phyloP scores from a whole-genome alignment of 768 basidiomycete genomes.

The Russula virescens region DNA sequence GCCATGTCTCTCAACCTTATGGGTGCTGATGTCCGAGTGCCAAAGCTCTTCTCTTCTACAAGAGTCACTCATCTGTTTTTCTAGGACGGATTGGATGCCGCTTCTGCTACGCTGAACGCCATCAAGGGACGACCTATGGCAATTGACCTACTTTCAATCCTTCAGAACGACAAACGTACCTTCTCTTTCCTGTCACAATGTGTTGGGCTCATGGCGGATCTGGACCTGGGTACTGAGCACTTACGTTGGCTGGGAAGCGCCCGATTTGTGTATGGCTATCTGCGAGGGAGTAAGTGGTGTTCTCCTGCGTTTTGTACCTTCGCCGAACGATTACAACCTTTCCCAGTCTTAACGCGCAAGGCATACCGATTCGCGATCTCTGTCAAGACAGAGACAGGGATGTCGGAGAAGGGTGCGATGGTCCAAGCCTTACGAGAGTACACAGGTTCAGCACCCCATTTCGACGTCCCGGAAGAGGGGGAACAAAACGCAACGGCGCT shows the following conservation, averaged over 20 bases:
- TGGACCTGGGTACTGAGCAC: constrained; percentile 79
- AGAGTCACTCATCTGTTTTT: background rate
- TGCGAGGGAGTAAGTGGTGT: constrained; percentile 55
- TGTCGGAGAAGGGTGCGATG: constrained; percentile 70
- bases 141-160: constrained; percentile 73
- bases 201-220: constrained; percentile 77
- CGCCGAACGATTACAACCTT: background rate
- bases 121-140: constrained; percentile 78
- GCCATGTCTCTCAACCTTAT: constrained; percentile 68
- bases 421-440: constrained; percentile 41
- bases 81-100: constrained; percentile 69
- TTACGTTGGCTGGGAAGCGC: constrained; percentile 82
- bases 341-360: constrained; percentile 52
- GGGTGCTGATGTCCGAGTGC: constrained; percentile 49
- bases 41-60: background rate
- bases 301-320: background rate
- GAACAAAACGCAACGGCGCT: constrained; percentile 28
- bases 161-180: constrained; percentile 53
- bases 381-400: constrained; percentile 62
- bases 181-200: constrained; percentile 83
- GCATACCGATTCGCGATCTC: constrained; percentile 66
- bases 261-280: constrained; percentile 68
- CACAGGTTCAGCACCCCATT: constrained; percentile 23
- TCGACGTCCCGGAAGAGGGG: constrained; percentile 14
- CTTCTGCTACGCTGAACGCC: constrained; percentile 65